Conservation (phyloP, 108 stramenopile genomes). For the Nannochloropsis salina region DNA sequence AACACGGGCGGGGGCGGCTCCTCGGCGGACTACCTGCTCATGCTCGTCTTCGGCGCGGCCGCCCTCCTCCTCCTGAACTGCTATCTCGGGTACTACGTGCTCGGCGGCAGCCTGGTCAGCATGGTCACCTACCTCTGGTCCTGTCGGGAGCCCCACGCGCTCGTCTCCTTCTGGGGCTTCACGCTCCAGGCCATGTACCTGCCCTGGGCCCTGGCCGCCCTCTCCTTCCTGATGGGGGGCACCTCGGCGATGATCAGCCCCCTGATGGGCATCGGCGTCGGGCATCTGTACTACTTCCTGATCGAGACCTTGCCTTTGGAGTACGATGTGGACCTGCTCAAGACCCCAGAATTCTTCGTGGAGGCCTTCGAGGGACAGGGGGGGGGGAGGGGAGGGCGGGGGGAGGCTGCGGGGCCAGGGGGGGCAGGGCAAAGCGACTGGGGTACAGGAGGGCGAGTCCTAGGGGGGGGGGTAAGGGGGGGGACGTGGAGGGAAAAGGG, state of each 20-base stretch:
- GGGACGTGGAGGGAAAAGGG: not conserved
- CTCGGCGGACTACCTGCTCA: constrained; percentile 49
- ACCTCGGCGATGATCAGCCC: constrained; percentile 19
- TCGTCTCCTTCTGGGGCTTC: constrained; percentile 49
- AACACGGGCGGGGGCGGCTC: constrained; percentile 56
- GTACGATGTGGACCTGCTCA: constrained; percentile 47
- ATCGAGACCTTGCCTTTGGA: constrained; percentile 49
- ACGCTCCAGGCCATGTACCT: constrained; percentile 41
- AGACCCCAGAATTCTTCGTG: constrained; percentile 47
- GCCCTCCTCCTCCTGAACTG: constrained; percentile 29
- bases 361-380: constrained; percentile 31
- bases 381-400: constrained; percentile 21
- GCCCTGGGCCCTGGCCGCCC: constrained; percentile 53
- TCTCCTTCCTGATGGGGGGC: constrained; percentile 32
- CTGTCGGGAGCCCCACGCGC: constrained; percentile 33
- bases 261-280: constrained; percentile 53
- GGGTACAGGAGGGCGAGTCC: not conserved
- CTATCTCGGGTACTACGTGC: constrained; percentile 31
- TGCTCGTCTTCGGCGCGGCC: constrained; percentile 48
- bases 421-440: not conserved
- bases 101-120: constrained; percentile 32
- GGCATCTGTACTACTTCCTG: constrained; percentile 58
- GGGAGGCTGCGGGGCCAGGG: not conserved
- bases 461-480: not conserved
- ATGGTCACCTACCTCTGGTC: constrained; percentile 56